These are phyloP conservation scores for Vanilla planifolia DNA, from an alignment of 106 monocot species.

Conservation along the genomic window DNA sequence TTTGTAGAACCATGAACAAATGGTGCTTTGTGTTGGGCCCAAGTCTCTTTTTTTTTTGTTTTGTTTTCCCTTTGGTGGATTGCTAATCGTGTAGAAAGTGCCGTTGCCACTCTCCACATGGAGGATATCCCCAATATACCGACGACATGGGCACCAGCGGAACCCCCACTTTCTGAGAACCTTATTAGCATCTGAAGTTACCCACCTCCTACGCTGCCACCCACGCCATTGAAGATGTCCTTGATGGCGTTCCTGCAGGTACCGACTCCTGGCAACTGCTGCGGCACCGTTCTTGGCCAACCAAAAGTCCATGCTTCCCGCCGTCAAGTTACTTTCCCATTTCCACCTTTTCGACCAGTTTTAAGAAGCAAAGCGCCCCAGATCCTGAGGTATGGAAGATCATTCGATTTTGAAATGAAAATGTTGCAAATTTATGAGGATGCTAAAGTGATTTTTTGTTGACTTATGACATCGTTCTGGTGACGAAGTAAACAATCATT, in stretches of 20 bases:
- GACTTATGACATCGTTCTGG: neutral
- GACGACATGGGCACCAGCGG: no score
- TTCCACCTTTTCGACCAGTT: neutral
- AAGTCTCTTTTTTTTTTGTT: no score
- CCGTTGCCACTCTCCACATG: no score
- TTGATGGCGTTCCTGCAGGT: constrained; percentile 4
- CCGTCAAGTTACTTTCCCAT: neutral
- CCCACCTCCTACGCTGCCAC: no score
- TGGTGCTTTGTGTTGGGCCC: no score
- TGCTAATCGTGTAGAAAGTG: no score
- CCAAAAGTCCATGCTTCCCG: neutral
- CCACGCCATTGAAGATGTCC: neutral
- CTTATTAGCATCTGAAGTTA: no score
- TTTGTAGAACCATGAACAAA: no score
- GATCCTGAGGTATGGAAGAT: constrained; percentile 4
- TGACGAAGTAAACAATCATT: neutral
- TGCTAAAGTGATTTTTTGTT: neutral
- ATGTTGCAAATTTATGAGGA: neutral
- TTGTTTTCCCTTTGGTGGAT: no score
- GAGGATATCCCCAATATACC: no score
- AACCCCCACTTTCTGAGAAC: no score
- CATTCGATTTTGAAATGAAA: no score
- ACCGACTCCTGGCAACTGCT: neutral
- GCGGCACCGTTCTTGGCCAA: neutral
- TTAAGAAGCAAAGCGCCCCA: neutral